A percentile compares a stretch with the other conserved stretches of the same genome.
Conservation (phyloP, 176 grass and related monocot genomes). For the Bromus sterilis region DNA sequence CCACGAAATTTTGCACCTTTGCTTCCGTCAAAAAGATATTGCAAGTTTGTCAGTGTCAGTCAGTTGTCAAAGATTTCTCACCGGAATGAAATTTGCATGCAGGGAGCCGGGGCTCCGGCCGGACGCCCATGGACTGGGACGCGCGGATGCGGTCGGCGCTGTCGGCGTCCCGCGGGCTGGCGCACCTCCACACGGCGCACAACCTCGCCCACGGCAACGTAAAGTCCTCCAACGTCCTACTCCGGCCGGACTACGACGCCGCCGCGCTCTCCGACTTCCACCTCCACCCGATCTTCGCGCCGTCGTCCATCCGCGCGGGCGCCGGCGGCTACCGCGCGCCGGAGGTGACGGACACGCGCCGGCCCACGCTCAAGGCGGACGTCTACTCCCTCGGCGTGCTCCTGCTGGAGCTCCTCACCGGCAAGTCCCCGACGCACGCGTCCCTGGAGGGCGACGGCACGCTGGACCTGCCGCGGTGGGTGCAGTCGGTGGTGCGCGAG, state of each 20-base stretch:
- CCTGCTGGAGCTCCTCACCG: slow-evolving; percentile 81
- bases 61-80: neutral
- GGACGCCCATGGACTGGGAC: slow-evolving; percentile 88
- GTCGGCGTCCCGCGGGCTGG: slow-evolving; percentile 66
- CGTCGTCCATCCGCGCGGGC: slow-evolving; percentile 27
- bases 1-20: neutral
- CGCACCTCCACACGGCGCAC: slow-evolving; percentile 60
- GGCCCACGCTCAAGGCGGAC: slow-evolving; percentile 75
- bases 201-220: slow-evolving; percentile 78
- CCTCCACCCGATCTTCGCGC: slow-evolving; percentile 65
- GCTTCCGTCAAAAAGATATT: no score
- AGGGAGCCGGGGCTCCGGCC: slow-evolving; percentile 76
- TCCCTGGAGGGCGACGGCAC: slow-evolving; percentile 75
- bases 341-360: slow-evolving; percentile 75
- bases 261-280: slow-evolving; percentile 69
- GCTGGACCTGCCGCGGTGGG: slow-evolving; percentile 89
- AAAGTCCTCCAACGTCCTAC: slow-evolving; percentile 89
- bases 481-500: slow-evolving; percentile 95
- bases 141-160: slow-evolving; percentile 70
- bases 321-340: slow-evolving; percentile 74
- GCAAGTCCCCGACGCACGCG: slow-evolving; percentile 70
- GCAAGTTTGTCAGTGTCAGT: neutral
- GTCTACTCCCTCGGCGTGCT: slow-evolving; percentile 92
- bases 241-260: slow-evolving; percentile 63
- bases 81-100: slow-evolving; percentile 8